These are phyloP conservation scores for Sarcodon aspratus DNA, from an alignment of 768 basidiomycete species.

Conservation along the genomic window DNA sequence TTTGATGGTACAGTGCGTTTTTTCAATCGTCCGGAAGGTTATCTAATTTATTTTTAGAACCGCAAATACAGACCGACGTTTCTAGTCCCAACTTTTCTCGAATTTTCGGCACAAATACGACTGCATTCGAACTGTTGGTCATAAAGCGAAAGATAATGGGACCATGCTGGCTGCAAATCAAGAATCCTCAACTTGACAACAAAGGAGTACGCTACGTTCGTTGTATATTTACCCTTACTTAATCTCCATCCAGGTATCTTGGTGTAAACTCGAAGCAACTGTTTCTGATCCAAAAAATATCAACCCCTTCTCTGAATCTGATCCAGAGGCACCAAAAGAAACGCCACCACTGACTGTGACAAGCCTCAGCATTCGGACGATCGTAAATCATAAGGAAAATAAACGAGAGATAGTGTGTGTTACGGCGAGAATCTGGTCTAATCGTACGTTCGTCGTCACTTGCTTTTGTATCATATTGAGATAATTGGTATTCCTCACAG, in stretches of 20 bases:
- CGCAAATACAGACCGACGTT: constrained; percentile 58
- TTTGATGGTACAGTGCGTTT: constrained; percentile 56
- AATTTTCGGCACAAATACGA: constrained; percentile 88
- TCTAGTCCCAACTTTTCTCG: constrained; percentile 76
- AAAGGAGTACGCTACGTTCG: constrained; percentile 46
- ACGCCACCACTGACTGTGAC: constrained; percentile 84
- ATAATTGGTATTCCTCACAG: constrained; percentile 26
- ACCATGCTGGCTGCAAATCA: constrained; percentile 90
- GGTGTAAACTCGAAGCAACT: constrained; percentile 90
- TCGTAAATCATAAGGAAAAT: constrained; percentile 91
- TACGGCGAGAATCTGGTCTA: constrained; percentile 75
- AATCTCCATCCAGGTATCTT: constrained; percentile 57
- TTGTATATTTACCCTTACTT: neutral
- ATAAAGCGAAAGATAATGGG: constrained; percentile 98
- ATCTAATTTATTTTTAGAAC: constrained; percentile 32
- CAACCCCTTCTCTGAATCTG: constrained; percentile 69
- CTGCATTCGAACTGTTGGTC: constrained; percentile 86
- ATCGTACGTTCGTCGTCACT: constrained; percentile 29
- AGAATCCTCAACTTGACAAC: constrained; percentile 60
- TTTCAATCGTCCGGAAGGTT: neutral
- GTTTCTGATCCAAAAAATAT: constrained; percentile 83
- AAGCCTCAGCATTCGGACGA: constrained; percentile 79
- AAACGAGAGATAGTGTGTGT: constrained; percentile 88
- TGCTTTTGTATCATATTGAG: neutral
- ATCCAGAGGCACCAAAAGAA: constrained; percentile 60